A percentile compares a stretch with the other conserved stretches of the same genome.
Conservation (phyloP, 2,329 filamentous ascomycete species). For the Neopestalotiopsis sp. region DNA sequence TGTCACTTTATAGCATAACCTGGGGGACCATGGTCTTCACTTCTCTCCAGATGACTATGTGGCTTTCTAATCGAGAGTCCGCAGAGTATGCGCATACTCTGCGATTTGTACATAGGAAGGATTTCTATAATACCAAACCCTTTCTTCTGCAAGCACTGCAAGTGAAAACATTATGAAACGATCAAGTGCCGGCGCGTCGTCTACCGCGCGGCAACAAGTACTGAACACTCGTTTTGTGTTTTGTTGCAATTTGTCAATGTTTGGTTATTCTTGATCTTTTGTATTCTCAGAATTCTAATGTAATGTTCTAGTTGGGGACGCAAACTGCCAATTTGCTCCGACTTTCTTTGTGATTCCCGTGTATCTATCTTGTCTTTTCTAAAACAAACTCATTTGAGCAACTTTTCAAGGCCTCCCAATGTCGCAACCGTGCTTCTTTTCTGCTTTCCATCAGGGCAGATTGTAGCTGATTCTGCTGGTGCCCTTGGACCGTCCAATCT, state of each 20-base stretch:
- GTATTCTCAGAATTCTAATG: no score
- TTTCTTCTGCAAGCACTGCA: neutral
- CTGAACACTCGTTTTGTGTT: no score
- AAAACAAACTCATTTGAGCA: neutral
- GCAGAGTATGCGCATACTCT: slow-evolving; percentile 10
- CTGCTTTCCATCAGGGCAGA: slow-evolving; percentile 19
- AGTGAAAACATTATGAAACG: neutral
- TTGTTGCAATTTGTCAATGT: no score
- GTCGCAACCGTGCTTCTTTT: neutral
- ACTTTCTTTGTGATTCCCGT: no score
- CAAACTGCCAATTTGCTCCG: no score
- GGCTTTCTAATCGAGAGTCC: slow-evolving; percentile 17
- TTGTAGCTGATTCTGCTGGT: slow-evolving; percentile 61
- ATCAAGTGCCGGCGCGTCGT: neutral
- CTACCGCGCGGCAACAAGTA: no score
- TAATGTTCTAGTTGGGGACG: no score
- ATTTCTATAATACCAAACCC: neutral
- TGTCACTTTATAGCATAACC: neutral
- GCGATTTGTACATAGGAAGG: slow-evolving; percentile 19
- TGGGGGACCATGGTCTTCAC: neutral
- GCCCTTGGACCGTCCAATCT: slow-evolving; percentile 69
- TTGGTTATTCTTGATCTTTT: no score
- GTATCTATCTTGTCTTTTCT: neutral
- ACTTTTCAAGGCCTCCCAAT: neutral
- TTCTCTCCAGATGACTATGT: slow-evolving; percentile 16